Evolutionary conservation across 495 filamentous ascomycete genomes (phyloP).

Genomic region (Parmelia sp.): DNA sequence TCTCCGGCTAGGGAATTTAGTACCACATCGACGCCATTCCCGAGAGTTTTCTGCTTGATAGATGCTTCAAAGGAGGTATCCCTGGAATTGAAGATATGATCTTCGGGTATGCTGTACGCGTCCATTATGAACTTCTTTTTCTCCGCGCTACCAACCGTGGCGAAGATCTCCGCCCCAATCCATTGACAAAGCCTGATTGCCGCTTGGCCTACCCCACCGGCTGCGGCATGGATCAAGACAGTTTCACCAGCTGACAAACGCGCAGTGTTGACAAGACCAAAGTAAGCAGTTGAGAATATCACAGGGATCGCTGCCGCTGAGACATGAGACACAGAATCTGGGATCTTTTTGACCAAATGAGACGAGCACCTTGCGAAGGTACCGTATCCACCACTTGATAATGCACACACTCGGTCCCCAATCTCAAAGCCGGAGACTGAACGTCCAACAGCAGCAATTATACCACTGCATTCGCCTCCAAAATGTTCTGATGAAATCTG

Average conservation of each 20-base stretch:
- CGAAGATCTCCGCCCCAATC: constrained; percentile 30
- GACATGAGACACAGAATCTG: constrained; percentile 44
- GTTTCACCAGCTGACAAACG: constrained; percentile 43
- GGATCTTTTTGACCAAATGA: constrained; percentile 31
- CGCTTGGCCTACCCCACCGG: constrained; percentile 57
- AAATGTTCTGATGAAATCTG: constrained; percentile 27
- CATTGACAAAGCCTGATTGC: constrained; percentile 53
- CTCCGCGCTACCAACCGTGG: constrained; percentile 8
- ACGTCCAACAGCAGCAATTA: constrained; percentile 46
- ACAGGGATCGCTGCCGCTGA: constrained; percentile 53
- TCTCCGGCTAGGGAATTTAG: constrained; percentile 50
- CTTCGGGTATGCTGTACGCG: constrained; percentile 13
- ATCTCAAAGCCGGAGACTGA: constrained; percentile 41
- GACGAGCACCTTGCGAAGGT: background rate
- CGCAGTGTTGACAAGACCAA: constrained; percentile 42
- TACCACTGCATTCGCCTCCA: constrained; percentile 50
- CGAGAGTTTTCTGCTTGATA: constrained; percentile 41
- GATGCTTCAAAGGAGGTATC: constrained; percentile 31
- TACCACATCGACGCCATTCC: constrained; percentile 46
- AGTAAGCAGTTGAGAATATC: constrained; percentile 53
- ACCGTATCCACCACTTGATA: constrained; percentile 31
- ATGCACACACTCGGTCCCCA: constrained; percentile 48
- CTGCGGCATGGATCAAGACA: constrained; percentile 55
- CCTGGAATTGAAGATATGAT: constrained; percentile 8
- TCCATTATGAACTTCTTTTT: constrained; percentile 17